A percentile compares a stretch with the other conserved stretches of the same genome.
phyloP scores from a whole-genome alignment of 495 filamentous ascomycete species.

The Xylaria venustula region DNA sequence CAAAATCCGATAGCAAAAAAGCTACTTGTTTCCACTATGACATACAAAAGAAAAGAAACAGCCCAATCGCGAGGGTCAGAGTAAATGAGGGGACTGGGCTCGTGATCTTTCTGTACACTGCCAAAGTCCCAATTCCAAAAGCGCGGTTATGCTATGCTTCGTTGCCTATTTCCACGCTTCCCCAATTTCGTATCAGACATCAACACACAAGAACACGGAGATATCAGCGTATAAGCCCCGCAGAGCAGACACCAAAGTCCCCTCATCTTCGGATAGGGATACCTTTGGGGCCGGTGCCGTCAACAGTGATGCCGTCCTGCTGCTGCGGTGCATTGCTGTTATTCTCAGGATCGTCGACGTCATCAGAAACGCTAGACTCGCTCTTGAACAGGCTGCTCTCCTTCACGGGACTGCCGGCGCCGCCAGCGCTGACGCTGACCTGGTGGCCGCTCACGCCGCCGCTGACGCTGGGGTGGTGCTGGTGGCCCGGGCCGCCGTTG shows the following conservation, averaged over 20 bases:
- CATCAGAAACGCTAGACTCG: slow-evolving; percentile 70
- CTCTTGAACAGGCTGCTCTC: slow-evolving; percentile 81
- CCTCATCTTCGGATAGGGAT: slow-evolving; percentile 62
- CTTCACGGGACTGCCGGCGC: slow-evolving; percentile 78
- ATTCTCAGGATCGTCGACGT: too few species aligned
- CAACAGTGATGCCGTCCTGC: slow-evolving; percentile 13
- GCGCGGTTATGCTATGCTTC: background rate
- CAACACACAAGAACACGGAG: background rate
- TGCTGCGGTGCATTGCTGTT: slow-evolving; percentile 31
- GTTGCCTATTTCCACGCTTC: background rate
- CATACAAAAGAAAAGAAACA: background rate
- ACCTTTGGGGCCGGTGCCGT: slow-evolving; percentile 40
- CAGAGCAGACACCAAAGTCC: background rate
- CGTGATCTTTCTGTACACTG: slow-evolving; percentile 5
- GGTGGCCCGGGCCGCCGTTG: slow-evolving; percentile 39
- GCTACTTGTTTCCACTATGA: too few species aligned
- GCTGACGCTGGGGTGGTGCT: slow-evolving; percentile 45
- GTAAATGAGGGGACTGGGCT: background rate
- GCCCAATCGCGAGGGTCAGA: background rate
- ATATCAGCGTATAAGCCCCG: too few species aligned
- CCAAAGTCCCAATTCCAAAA: background rate
- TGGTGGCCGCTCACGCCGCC: slow-evolving; percentile 36
- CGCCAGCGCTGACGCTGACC: slow-evolving; percentile 24
- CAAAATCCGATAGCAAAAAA: too few species aligned
- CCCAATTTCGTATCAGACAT: background rate